Conservation (phyloP, 495 filamentous ascomycete species). For the Neurospora sp. region DNA sequence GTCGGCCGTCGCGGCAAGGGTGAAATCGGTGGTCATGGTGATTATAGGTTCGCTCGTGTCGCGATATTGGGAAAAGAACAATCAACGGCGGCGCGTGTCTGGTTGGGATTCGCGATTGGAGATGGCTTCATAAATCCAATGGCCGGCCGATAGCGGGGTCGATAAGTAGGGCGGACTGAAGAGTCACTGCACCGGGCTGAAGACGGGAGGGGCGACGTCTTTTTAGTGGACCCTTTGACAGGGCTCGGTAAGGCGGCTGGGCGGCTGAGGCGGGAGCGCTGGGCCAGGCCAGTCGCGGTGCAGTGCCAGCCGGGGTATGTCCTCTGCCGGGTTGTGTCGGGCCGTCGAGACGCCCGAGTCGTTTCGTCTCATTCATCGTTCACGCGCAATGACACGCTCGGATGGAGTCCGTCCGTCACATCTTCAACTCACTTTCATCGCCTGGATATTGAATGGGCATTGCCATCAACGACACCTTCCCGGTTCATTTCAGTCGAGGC, state of each 20-base stretch:
- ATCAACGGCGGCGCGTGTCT: background rate
- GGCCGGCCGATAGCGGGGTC: background rate
- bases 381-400: background rate
- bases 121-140: background rate
- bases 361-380: background rate
- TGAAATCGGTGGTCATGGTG: conserved; percentile 7
- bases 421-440: background rate
- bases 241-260: background rate
- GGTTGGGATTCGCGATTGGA: background rate
- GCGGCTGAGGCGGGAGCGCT: background rate
- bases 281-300: background rate
- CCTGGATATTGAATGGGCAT: background rate
- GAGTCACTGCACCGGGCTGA: background rate
- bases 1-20: conserved; percentile 9
- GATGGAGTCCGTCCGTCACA: background rate
- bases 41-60: background rate
- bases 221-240: background rate
- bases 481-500: too few species aligned
- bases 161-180: background rate
- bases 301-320: background rate
- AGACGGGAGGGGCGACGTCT: background rate
- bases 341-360: background rate
- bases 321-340: background rate
- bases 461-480: background rate
- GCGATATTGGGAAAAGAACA: background rate